These are phyloP conservation scores for Stentor coeruleus DNA, from an alignment of 73 alveolate genomes.

Conservation along the genomic window DNA sequence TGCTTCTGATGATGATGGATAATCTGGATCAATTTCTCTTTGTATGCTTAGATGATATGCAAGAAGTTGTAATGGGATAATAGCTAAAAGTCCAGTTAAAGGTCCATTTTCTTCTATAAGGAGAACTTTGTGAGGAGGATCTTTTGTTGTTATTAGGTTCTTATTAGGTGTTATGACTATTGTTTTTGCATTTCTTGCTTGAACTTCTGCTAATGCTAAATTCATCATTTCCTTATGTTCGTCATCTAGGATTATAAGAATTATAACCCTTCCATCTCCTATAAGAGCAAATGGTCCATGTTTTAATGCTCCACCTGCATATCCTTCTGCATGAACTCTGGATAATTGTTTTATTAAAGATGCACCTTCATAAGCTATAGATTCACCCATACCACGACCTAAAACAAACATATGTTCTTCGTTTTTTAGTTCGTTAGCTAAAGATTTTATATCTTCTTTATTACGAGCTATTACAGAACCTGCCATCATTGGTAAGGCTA, in stretches of 20 bases:
- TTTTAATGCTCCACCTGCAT: slow-evolving; percentile 91
- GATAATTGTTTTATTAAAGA: slow-evolving; percentile 88
- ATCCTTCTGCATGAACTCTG: slow-evolving; percentile 94
- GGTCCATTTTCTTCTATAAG: slow-evolving; percentile 58
- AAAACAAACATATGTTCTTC: slow-evolving; percentile 57
- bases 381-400: slow-evolving; percentile 86
- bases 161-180: slow-evolving; percentile 13
- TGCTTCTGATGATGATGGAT: slow-evolving; percentile 87
- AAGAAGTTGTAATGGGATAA: slow-evolving; percentile 79
- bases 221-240: slow-evolving; percentile 25
- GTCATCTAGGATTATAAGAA: slow-evolving; percentile 25
- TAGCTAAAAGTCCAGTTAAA: slow-evolving; percentile 78
- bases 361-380: slow-evolving; percentile 96
- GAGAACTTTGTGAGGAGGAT: slow-evolving; percentile 24
- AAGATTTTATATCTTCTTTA: slow-evolving; percentile 38
- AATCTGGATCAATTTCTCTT: slow-evolving; percentile 81
- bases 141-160: slow-evolving; percentile 34
- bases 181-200: slow-evolving; percentile 5
- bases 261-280: slow-evolving; percentile 32
- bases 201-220: slow-evolving; percentile 6
- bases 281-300: slow-evolving; percentile 78
- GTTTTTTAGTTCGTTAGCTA: slow-evolving; percentile 44
- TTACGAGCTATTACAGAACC: slow-evolving; percentile 40
- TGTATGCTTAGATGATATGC: slow-evolving; percentile 73
- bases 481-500: slow-evolving; percentile 41